These are phyloP conservation scores for Spatholobus suberectus DNA, from an alignment of 306 rosid species.

Conservation along the genomic window DNA sequence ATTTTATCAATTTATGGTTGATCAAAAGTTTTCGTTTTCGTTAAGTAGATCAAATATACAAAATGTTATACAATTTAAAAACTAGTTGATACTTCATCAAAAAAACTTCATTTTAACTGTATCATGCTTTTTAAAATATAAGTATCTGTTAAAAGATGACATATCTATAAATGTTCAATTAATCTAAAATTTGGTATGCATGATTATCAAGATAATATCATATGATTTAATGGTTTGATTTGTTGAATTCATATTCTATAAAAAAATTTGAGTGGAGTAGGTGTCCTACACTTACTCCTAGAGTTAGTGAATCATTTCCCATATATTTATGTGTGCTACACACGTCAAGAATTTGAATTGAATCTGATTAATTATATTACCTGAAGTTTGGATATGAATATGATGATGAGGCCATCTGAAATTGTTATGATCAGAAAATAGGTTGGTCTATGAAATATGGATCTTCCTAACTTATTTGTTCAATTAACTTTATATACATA, in stretches of 20 bases:
- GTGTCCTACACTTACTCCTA: background rate
- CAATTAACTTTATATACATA: background rate
- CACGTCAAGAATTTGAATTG: background rate
- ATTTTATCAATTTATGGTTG: too few species aligned
- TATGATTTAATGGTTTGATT: background rate
- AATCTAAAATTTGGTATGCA: background rate
- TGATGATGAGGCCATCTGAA: constrained; percentile 7
- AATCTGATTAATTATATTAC: constrained; percentile 3
- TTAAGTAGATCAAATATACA: too few species aligned
- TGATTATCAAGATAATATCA: background rate
- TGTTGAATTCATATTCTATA: background rate
- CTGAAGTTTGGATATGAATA: constrained; percentile 22
- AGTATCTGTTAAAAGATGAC: background rate
- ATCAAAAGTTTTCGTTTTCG: too few species aligned
- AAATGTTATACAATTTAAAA: background rate
- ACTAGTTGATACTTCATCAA: background rate
- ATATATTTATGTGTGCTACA: background rate
- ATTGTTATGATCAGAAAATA: background rate
- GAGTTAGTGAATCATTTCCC: background rate
- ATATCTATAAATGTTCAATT: background rate
- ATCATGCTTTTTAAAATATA: background rate
- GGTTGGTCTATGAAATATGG: constrained; percentile 22
- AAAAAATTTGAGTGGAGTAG: background rate
- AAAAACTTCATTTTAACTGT: background rate
- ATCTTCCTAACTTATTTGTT: constrained; percentile 6